Conservation (phyloP, 768 basidiomycete genomes). For the Macrolepiota fuliginosa region DNA sequence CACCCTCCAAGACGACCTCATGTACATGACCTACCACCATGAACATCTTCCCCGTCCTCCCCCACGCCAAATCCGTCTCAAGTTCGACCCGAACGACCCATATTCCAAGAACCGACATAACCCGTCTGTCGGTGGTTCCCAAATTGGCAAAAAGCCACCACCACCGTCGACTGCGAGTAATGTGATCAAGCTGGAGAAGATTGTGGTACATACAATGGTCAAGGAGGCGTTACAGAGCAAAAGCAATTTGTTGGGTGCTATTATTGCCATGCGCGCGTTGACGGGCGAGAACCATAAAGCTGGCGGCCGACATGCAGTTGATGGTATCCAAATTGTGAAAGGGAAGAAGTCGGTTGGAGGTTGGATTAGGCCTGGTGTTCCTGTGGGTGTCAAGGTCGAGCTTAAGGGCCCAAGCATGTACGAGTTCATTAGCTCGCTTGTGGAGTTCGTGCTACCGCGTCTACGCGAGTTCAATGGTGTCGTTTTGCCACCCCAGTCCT, state of each 20-base stretch:
- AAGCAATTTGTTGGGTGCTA: constrained; percentile 71
- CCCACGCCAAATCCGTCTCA: constrained; percentile 58
- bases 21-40: constrained; percentile 95
- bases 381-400: constrained; percentile 87
- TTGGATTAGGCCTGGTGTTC: constrained; percentile 82
- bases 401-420: constrained; percentile 92
- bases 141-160: constrained; percentile 63
- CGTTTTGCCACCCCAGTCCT: constrained; percentile 69
- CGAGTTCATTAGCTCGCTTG: constrained; percentile 83
- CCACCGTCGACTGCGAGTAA: constrained; percentile 67
- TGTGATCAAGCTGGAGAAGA: constrained; percentile 74
- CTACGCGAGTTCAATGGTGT: constrained; percentile 89
- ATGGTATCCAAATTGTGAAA: constrained; percentile 79
- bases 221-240: constrained; percentile 77
- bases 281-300: constrained; percentile 78
- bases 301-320: constrained; percentile 64
- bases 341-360: constrained; percentile 69
- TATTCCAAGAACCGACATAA: constrained; percentile 80
- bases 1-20: constrained; percentile 81
- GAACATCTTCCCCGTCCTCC: constrained; percentile 48
- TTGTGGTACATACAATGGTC: constrained; percentile 83
- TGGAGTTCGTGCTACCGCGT: constrained; percentile 94
- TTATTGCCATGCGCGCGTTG: constrained; percentile 86
- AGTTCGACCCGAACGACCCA: constrained; percentile 75
- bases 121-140: constrained; percentile 69